Percentiles rank a stretch among this genome's conserved stretches.
phyloP scores from a whole-genome alignment of 2,329 filamentous ascomycete species.

The Nemania bipapillata region DNA sequence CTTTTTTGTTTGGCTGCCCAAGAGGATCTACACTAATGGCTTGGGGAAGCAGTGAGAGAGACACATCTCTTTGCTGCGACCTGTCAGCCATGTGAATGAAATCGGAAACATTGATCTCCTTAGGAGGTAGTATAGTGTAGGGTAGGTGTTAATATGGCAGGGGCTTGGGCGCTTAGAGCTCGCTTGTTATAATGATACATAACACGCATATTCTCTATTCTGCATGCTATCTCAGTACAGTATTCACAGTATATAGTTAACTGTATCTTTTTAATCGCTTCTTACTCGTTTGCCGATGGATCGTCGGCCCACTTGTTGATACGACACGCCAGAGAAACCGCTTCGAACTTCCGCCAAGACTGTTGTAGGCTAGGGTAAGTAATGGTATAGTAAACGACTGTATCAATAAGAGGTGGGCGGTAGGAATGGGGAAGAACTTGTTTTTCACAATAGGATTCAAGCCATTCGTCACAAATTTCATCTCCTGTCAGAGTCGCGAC shows the following conservation, averaged over 20 bases:
- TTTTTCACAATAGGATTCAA: conserved; percentile 8
- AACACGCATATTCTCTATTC: too few relatives aligned
- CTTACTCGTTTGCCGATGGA: conserved; percentile 22
- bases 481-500: conserved; percentile 3
- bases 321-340: conserved; percentile 19
- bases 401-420: conserved; percentile 19
- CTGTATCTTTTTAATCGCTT: neutral
- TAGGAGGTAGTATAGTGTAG: neutral
- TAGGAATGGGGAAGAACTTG: conserved; percentile 3
- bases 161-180: conserved; percentile 17
- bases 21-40: conserved; percentile 16
- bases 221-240: neutral
- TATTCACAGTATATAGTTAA: neutral
- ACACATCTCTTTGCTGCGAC: conserved; percentile 5
- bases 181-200: conserved; percentile 14
- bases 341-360: conserved; percentile 34
- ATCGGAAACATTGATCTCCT: conserved; percentile 14
- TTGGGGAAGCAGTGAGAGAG: conserved; percentile 6
- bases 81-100: conserved; percentile 33
- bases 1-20: conserved; percentile 27
- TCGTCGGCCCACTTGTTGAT: conserved; percentile 29
- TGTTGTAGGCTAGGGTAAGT: conserved; percentile 3
- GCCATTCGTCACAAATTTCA: conserved; percentile 23
- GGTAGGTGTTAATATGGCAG: conserved; percentile 1
- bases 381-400: neutral